phyloP scores from a whole-genome alignment of 306 rosid species.

The Notholithocarpus densiflorus region DNA sequence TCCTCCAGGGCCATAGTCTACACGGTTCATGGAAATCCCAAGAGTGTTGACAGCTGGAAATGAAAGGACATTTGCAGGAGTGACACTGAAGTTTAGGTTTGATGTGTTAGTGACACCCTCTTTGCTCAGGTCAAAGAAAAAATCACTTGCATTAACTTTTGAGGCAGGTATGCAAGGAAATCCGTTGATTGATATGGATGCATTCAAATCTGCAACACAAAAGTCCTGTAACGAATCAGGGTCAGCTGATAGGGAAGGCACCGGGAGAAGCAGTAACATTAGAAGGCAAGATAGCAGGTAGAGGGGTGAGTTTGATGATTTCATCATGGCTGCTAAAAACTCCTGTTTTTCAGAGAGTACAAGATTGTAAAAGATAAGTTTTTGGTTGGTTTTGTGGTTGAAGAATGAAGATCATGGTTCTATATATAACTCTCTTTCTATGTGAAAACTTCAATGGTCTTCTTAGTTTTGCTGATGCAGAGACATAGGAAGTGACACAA shows the following conservation, averaged over 20 bases:
- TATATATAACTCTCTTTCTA: too few species aligned
- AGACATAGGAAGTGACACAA: too few species aligned
- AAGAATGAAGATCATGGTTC: too few species aligned
- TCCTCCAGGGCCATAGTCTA: conserved; percentile 41
- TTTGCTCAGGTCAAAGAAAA: conserved; percentile 32
- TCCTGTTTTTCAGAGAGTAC: too few species aligned
- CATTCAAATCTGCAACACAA: conserved; percentile 32
- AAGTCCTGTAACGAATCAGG: conserved; percentile 45
- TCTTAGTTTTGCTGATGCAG: too few species aligned
- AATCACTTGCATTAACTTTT: conserved; percentile 31
- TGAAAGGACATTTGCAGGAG: conserved; percentile 26
- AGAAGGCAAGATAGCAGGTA: conserved; percentile 17
- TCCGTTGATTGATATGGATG: conserved; percentile 28
- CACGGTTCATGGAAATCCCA: conserved; percentile 44
- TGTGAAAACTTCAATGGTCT: not conserved
- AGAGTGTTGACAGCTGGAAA: conserved; percentile 47
- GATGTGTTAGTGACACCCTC: conserved; percentile 25
- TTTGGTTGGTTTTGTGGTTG: too few species aligned
- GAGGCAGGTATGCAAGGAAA: conserved; percentile 40
- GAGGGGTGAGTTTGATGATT: not conserved
- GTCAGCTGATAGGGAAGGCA: conserved; percentile 29
- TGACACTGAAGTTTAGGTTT: not conserved
- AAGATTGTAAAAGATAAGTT: too few species aligned
- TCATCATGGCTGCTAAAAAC: conserved; percentile 14
- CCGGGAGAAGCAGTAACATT: conserved; percentile 17